A percentile compares a stretch with the other conserved stretches of the same genome.
Evolutionary conservation across 139 green algal species (phyloP).

Genomic region (Zygnema circumcarinatum): DNA sequence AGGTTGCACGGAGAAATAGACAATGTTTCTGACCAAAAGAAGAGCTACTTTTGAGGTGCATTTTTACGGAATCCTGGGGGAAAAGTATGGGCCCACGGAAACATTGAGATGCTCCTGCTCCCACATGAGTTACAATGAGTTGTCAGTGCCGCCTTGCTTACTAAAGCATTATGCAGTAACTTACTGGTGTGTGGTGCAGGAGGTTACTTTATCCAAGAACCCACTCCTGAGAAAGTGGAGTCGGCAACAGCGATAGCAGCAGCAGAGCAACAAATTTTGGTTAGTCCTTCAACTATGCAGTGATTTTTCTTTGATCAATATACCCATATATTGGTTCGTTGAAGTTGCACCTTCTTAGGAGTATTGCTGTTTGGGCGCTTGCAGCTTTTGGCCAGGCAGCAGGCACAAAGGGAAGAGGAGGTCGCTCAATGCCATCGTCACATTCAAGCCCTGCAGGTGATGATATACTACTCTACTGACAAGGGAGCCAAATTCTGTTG

Average conservation of each 20-base stretch:
- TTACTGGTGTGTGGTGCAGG: neutral
- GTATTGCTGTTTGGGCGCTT: neutral
- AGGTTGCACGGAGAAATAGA: too few relatives aligned
- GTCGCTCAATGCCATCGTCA: slow-evolving; percentile 35
- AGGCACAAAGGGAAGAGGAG: slow-evolving; percentile 60
- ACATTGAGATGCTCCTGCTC: too few relatives aligned
- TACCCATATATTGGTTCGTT: too few relatives aligned
- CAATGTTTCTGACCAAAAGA: too few relatives aligned
- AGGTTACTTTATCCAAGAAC: neutral
- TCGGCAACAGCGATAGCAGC: neutral
- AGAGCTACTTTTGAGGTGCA: too few relatives aligned
- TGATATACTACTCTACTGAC: slow-evolving; percentile 28
- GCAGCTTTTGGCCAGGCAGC: slow-evolving; percentile 55
- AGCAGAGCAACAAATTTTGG: slow-evolving; percentile 36
- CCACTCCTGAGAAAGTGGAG: neutral
- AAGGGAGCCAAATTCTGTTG: too few relatives aligned
- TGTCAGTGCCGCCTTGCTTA: too few relatives aligned
- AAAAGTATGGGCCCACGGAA: too few relatives aligned
- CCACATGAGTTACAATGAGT: too few relatives aligned
- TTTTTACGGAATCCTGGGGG: too few relatives aligned
- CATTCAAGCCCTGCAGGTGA: slow-evolving; percentile 56
- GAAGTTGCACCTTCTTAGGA: neutral
- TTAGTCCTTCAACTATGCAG: neutral
- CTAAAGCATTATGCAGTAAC: too few relatives aligned
- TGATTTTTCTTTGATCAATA: neutral